Evolutionary conservation across 2,329 filamentous ascomycete genomes (phyloP).

Genomic region (Pyricularia pennisetigena): DNA sequence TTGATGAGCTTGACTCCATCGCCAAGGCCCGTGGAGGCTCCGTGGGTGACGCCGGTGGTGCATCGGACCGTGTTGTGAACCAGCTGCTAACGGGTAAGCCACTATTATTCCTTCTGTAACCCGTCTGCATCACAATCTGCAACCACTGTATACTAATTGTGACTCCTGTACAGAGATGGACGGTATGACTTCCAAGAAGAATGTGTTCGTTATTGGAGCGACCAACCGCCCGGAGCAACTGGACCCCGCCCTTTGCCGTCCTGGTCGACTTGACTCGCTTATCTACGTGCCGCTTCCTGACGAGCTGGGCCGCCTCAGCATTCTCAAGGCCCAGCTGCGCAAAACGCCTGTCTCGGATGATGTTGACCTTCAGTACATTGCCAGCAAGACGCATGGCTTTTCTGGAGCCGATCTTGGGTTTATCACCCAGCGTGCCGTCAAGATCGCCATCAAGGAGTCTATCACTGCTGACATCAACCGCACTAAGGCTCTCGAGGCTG

Average conservation of each 20-base stretch:
- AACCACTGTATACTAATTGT: neutral
- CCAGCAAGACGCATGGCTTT: constrained; percentile 95
- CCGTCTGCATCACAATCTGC: neutral
- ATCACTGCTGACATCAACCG: constrained; percentile 85
- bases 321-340: constrained; percentile 91
- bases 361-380: constrained; percentile 84
- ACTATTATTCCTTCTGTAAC: neutral
- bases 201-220: constrained; percentile 98
- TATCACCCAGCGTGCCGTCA: constrained; percentile 97
- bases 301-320: constrained; percentile 77
- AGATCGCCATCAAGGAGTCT: constrained; percentile 97
- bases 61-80: constrained; percentile 98
- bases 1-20: constrained; percentile 97
- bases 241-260: constrained; percentile 94
- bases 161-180: constrained; percentile 66
- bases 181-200: constrained; percentile 99
- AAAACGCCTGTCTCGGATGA: constrained; percentile 90
- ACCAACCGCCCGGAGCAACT: constrained; percentile 99
- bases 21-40: constrained; percentile 98
- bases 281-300: constrained; percentile 97
- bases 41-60: constrained; percentile 90
- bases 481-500: constrained; percentile 77
- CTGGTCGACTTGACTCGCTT: constrained; percentile 94
- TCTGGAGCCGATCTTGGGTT: constrained; percentile 99
- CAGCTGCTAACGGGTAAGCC: constrained; percentile 88